Percentiles rank a stretch among this genome's conserved stretches.
These are phyloP conservation scores for Mycena metata DNA, from an alignment of 768 basidiomycete genomes.

Conservation along the genomic window DNA sequence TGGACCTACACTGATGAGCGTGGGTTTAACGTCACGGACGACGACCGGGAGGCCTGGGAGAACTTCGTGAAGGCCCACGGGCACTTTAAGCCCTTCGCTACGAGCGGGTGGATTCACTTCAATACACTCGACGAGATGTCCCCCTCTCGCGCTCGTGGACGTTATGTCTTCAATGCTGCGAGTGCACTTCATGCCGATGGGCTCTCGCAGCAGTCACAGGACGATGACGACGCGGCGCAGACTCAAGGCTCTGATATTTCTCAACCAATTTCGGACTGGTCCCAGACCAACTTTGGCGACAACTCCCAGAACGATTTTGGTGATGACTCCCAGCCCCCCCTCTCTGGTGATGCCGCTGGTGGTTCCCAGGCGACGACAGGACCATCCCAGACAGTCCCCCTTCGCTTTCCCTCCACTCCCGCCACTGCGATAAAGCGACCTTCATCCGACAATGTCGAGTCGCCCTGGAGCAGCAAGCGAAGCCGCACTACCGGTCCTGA, in stretches of 20 bases:
- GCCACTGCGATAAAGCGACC: too few species aligned
- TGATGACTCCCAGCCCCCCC: too few species aligned
- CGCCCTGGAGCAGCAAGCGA: too few species aligned
- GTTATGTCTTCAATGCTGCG: conserved; percentile 16
- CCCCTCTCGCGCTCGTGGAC: conserved; percentile 8
- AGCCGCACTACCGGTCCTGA: too few species aligned
- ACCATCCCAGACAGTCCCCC: too few species aligned
- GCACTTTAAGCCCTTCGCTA: conserved; percentile 28
- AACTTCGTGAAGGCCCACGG: conserved; percentile 19
- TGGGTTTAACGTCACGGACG: conserved; percentile 29
- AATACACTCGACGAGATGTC: conserved; percentile 4
- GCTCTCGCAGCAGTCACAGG: neutral
- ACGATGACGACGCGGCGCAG: neutral
- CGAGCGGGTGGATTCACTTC: conserved; percentile 14
- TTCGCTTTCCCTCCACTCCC: too few species aligned
- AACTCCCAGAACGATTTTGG: too few species aligned
- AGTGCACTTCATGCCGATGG: too few species aligned
- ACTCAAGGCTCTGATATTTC: neutral
- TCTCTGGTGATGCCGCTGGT: too few species aligned
- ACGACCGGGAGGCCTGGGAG: conserved; percentile 21
- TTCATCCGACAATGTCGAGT: too few species aligned
- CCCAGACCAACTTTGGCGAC: neutral
- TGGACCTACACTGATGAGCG: conserved; percentile 22
- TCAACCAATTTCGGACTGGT: neutral
- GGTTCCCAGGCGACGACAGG: too few species aligned